These are phyloP conservation scores for Parascedosporium putredinis DNA, from an alignment of 2,329 filamentous ascomycete species.

Conservation along the genomic window DNA sequence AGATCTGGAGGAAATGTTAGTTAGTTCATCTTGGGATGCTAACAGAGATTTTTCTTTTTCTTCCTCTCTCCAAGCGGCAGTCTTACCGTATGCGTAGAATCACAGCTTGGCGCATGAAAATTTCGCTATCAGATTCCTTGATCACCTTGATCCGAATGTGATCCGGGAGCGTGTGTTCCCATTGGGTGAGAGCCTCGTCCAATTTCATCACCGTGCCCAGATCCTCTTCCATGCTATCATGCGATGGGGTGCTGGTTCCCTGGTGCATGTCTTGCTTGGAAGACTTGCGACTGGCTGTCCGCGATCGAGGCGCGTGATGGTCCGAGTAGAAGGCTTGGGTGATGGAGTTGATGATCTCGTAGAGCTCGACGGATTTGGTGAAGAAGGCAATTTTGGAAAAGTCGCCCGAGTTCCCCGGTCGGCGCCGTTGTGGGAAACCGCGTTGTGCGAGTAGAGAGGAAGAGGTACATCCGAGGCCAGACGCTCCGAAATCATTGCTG, in stretches of 20 bases:
- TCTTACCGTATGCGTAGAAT: slow-evolving; percentile 24
- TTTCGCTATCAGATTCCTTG: slow-evolving; percentile 12
- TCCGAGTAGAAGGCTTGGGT: slow-evolving; percentile 20
- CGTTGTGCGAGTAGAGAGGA: slow-evolving; percentile 12
- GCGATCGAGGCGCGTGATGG: neutral
- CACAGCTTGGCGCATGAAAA: slow-evolving; percentile 20
- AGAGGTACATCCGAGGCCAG: slow-evolving; percentile 19
- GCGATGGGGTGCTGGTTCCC: neutral
- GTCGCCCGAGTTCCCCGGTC: neutral
- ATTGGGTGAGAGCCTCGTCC: slow-evolving; percentile 20
- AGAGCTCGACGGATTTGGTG: slow-evolving; percentile 23
- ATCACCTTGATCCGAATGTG: slow-evolving; percentile 15
- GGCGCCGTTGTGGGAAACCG: neutral
- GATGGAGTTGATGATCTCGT: slow-evolving; percentile 25
- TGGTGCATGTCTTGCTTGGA: slow-evolving; percentile 8
- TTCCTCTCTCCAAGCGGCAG: too few relatives aligned
- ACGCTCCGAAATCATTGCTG: slow-evolving; percentile 22
- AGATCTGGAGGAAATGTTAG: slow-evolving; percentile 14
- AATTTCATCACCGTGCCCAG: slow-evolving; percentile 21
- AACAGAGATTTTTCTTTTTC: too few relatives aligned
- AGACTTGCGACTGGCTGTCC: slow-evolving; percentile 5
- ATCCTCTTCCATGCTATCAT: slow-evolving; percentile 16
- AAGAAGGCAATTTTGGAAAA: slow-evolving; percentile 20
- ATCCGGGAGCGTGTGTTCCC: slow-evolving; percentile 20
- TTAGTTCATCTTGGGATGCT: too few relatives aligned